Conservation (phyloP, 805 yeast genomes). For the Sugiyamaella chiloensis region DNA sequence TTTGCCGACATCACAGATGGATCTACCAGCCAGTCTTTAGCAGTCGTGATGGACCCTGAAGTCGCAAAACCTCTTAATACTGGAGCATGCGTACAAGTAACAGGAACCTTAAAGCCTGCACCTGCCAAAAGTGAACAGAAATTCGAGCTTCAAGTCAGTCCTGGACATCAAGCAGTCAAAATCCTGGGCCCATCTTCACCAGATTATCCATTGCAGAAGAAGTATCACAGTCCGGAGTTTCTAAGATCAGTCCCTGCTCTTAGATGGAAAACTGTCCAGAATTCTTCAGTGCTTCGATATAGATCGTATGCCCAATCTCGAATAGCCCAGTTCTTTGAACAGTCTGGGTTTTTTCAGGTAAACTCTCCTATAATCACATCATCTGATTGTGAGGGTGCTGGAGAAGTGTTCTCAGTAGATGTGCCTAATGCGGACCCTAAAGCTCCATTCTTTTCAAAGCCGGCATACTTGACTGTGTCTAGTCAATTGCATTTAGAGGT, state of each 20-base stretch:
- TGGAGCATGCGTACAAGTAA: constrained; percentile 45
- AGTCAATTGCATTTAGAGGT: constrained; percentile 90
- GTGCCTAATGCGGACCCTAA: constrained; percentile 34
- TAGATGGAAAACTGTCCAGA: constrained; percentile 68
- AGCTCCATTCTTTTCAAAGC: constrained; percentile 43
- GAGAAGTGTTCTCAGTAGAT: constrained; percentile 72
- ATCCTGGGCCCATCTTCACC: constrained; percentile 62
- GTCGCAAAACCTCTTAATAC: constrained; percentile 33
- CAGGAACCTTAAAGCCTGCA: constrained; percentile 45
- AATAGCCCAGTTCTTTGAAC: constrained; percentile 53
- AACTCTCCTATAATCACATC: constrained; percentile 84
- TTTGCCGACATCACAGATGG: constrained; percentile 85
- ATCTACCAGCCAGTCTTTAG: constrained; percentile 50
- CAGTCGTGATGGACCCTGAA: constrained; percentile 46
- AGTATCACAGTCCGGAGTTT: constrained; percentile 60
- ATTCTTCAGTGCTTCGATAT: constrained; percentile 65
- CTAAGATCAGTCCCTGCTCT: constrained; percentile 72
- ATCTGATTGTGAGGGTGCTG: constrained; percentile 97
- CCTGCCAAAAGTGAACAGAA: constrained; percentile 49
- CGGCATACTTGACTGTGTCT: constrained; percentile 79
- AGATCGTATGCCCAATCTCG: constrained; percentile 63
- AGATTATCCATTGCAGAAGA: constrained; percentile 80
- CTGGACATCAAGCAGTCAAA: constrained; percentile 35
- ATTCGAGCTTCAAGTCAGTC: constrained; percentile 46
- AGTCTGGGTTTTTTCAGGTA: constrained; percentile 60